Conservation (phyloP, 1,284 basidiomycete genomes). For the Fomitopsis schrenkii region DNA sequence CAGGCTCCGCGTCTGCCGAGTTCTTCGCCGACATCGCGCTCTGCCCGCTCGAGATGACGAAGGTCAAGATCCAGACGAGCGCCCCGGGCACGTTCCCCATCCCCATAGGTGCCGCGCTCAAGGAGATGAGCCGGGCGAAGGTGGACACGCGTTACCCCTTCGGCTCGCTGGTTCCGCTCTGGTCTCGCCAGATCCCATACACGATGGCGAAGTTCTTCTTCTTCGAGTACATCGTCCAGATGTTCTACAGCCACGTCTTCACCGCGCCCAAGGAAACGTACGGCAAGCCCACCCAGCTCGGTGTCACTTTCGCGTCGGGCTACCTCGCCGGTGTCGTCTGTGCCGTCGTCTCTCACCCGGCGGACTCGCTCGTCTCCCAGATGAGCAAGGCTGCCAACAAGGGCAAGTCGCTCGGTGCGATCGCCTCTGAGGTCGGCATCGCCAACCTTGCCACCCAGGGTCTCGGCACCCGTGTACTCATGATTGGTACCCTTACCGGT, state of each 20-base stretch:
- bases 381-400: conserved; percentile 75
- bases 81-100: conserved; percentile 70
- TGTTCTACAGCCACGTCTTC: conserved; percentile 77
- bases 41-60: conserved; percentile 81
- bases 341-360: conserved; percentile 80
- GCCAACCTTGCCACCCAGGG: conserved; percentile 68
- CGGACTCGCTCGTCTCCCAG: conserved; percentile 75
- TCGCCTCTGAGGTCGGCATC: conserved; percentile 65
- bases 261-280: conserved; percentile 72
- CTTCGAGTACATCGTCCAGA: conserved; percentile 74
- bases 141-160: conserved; percentile 75
- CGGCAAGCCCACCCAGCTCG: conserved; percentile 69
- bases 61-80: conserved; percentile 82
- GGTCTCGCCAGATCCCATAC: conserved; percentile 86
- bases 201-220: conserved; percentile 89
- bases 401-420: conserved; percentile 67
- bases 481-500: conserved; percentile 77
- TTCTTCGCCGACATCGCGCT: conserved; percentile 92
- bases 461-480: conserved; percentile 75
- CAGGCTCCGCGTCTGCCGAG: conserved; percentile 89
- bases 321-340: conserved; percentile 82
- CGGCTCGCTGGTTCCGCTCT: conserved; percentile 76
- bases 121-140: conserved; percentile 59
- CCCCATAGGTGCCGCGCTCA: conserved; percentile 64
- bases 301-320: conserved; percentile 76